A percentile compares a stretch with the other conserved stretches of the same genome.
Evolutionary conservation across 1,139 yeast species (phyloP).

Genomic region (Saccharomyces hybrid): DNA sequence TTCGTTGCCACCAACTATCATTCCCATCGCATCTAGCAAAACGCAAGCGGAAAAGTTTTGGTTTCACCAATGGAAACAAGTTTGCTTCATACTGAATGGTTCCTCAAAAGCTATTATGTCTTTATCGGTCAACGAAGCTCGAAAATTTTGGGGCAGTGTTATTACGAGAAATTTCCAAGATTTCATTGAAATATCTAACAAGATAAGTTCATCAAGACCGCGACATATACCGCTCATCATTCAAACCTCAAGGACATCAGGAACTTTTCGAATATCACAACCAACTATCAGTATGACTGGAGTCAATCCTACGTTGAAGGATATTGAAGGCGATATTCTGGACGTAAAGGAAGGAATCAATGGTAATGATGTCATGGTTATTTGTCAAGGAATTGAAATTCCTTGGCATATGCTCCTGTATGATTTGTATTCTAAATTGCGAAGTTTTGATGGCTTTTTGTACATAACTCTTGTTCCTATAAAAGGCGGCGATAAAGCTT

Average conservation of each 20-base stretch:
- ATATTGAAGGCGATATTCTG: constrained; percentile 22
- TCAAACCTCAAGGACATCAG: constrained; percentile 26
- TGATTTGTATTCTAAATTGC: constrained; percentile 47
- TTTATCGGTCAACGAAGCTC: constrained; percentile 54
- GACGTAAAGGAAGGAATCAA: constrained; percentile 11
- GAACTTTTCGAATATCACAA: neutral
- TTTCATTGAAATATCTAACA: constrained; percentile 35
- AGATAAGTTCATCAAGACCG: constrained; percentile 34
- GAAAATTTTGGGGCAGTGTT: constrained; percentile 49
- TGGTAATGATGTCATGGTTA: constrained; percentile 33
- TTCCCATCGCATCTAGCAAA: constrained; percentile 36
- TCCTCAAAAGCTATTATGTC: constrained; percentile 69
- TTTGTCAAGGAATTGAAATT: constrained; percentile 58
- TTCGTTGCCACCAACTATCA: constrained; percentile 46
- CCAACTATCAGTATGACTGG: neutral
- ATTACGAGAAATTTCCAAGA: constrained; percentile 24
- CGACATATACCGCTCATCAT: constrained; percentile 52
- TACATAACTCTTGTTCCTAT: constrained; percentile 37
- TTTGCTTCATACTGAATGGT: constrained; percentile 65
- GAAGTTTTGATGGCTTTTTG: constrained; percentile 68
- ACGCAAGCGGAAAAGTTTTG: constrained; percentile 45
- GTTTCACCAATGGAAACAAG: constrained; percentile 73
- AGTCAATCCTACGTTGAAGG: constrained; percentile 33
- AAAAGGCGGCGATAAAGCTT: neutral
- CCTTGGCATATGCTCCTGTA: constrained; percentile 40